Percentiles rank a stretch among this genome's conserved stretches.
phyloP scores from a whole-genome alignment of 2,329 filamentous ascomycete genomes.

The Aspergillus sojae region DNA sequence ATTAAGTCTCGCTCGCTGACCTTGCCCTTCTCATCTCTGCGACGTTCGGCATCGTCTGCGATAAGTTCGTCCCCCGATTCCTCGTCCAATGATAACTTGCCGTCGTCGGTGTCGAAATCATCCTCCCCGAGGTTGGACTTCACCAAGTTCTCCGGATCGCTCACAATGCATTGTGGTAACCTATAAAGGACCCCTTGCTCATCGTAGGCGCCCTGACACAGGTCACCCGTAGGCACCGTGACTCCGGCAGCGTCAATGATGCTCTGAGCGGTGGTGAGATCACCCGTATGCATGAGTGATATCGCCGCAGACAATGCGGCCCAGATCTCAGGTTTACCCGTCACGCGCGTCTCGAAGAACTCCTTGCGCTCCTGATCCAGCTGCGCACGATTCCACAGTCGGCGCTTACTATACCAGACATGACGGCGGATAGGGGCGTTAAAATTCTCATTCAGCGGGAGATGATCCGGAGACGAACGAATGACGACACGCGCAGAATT shows the following conservation, averaged over 20 bases:
- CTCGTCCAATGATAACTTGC: constrained; percentile 39
- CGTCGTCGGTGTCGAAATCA: constrained; percentile 32
- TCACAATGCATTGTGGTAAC: constrained; percentile 68
- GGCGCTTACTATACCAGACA: constrained; percentile 65
- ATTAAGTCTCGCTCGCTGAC: constrained; percentile 59
- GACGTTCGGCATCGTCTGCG: constrained; percentile 42
- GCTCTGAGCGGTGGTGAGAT: constrained; percentile 72
- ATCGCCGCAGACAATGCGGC: constrained; percentile 69
- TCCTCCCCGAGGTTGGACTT: constrained; percentile 27
- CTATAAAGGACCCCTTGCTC: constrained; percentile 69
- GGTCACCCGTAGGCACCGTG: constrained; percentile 71
- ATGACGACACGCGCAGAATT: constrained; percentile 18
- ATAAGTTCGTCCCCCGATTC: constrained; percentile 44
- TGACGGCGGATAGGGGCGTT: constrained; percentile 70
- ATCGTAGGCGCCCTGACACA: constrained; percentile 74
- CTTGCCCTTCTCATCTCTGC: constrained; percentile 64
- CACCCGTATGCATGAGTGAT: constrained; percentile 66
- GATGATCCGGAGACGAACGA: constrained; percentile 15
- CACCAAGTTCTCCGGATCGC: constrained; percentile 64
- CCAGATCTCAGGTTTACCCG: constrained; percentile 79
- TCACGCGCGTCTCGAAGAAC: constrained; percentile 89
- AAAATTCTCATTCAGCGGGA: constrained; percentile 60
- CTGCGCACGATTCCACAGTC: constrained; percentile 69
- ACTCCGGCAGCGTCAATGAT: constrained; percentile 78
- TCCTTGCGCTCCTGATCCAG: constrained; percentile 73